These are phyloP conservation scores for Sanghuangporus sanghuang DNA, from an alignment of 1,284 basidiomycete genomes.

Conservation along the genomic window DNA sequence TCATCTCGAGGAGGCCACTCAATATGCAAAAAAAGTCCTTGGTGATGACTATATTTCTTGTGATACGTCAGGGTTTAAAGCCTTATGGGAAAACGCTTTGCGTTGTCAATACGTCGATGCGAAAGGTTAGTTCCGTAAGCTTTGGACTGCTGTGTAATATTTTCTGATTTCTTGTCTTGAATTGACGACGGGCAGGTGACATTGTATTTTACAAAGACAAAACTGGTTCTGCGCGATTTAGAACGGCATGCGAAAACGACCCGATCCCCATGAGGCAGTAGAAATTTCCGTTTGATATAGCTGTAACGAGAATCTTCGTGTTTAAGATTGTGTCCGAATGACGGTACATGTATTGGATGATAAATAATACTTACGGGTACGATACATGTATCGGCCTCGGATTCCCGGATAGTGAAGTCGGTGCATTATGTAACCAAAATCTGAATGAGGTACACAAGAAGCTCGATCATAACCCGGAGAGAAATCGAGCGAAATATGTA, in stretches of 20 bases:
- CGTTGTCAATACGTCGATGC: constrained; percentile 33
- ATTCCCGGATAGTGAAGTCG: too few species aligned
- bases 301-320: too few species aligned
- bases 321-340: too few species aligned
- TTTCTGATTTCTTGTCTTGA: constrained; percentile 35
- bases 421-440: too few species aligned
- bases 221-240: neutral
- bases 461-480: too few species aligned
- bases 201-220: constrained; percentile 74
- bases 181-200: constrained; percentile 59
- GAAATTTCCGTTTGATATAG: too few species aligned
- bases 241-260: neutral
- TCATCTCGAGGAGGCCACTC: constrained; percentile 35
- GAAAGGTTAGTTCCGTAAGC: constrained; percentile 36
- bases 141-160: constrained; percentile 39
- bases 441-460: too few species aligned
- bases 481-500: too few species aligned
- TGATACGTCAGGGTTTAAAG: constrained; percentile 5
- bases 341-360: too few species aligned
- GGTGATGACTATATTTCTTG: constrained; percentile 29
- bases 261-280: too few species aligned
- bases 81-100: constrained; percentile 4
- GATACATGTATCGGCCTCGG: too few species aligned
- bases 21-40: constrained; percentile 35
- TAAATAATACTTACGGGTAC: too few species aligned